Conservation (phyloP, 805 yeast genomes). For the Starmera amethionina region DNA sequence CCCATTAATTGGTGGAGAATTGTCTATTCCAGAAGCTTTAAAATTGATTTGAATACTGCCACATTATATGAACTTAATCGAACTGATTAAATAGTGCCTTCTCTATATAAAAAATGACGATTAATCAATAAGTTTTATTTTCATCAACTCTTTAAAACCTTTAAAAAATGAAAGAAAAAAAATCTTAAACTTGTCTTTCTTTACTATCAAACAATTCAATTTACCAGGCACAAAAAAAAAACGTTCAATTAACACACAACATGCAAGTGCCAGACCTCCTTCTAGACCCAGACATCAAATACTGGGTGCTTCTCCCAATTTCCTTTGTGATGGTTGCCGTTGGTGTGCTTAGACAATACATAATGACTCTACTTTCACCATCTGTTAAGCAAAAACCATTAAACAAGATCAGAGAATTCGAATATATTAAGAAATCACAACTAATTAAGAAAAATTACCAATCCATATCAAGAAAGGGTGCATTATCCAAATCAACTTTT, state of each 20-base stretch:
- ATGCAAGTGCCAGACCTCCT: conserved; percentile 39
- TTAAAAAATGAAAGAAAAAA: too few relatives aligned
- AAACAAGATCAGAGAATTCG: conserved; percentile 48
- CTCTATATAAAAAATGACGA: too few relatives aligned
- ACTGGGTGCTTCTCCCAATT: conserved; percentile 90
- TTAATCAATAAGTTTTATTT: too few relatives aligned
- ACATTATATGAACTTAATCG: too few relatives aligned
- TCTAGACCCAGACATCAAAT: conserved; percentile 72
- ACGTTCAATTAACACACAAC: neutral
- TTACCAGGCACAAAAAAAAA: neutral
- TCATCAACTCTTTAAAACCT: too few relatives aligned
- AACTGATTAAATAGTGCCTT: too few relatives aligned
- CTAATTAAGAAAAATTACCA: conserved; percentile 44
- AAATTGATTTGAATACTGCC: too few relatives aligned
- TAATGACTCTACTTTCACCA: conserved; percentile 50
- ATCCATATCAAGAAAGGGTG: conserved; percentile 43
- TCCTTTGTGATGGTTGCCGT: conserved; percentile 83
- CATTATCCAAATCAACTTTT: conserved; percentile 44
- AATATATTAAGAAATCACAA: conserved; percentile 50
- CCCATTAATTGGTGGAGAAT: conserved; percentile 34
- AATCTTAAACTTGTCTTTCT: too few relatives aligned
- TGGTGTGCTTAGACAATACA: conserved; percentile 66
- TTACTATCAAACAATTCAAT: neutral
- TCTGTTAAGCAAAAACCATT: conserved; percentile 42
- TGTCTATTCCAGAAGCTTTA: conserved; percentile 12